phyloP scores from a whole-genome alignment of 352 stramenopile genomes.

The Pythium folliculosum region DNA sequence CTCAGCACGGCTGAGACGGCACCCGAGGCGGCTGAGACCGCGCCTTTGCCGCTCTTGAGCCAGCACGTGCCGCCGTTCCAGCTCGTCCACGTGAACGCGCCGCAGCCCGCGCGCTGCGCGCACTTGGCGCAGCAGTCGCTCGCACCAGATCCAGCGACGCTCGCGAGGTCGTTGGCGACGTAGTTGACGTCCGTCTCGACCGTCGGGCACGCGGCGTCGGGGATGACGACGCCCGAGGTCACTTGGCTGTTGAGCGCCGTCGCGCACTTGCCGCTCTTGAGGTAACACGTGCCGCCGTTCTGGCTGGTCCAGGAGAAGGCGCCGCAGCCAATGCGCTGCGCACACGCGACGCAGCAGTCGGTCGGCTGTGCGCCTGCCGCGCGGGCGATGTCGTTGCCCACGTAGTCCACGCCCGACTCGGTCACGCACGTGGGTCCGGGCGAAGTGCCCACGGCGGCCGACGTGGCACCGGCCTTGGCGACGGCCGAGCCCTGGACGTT shows the following conservation, averaged over 20 bases:
- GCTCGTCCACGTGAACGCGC: not conserved
- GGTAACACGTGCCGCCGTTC: slow-evolving; percentile 1
- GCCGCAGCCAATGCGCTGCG: not conserved
- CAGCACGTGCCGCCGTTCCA: slow-evolving; percentile 54
- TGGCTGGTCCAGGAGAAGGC: slow-evolving; percentile 13
- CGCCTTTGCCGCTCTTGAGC: slow-evolving; percentile 40
- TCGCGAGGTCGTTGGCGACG: slow-evolving; percentile 29
- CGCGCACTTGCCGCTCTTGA: slow-evolving; percentile 8
- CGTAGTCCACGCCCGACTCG: slow-evolving; percentile 13
- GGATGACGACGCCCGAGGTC: too few species aligned
- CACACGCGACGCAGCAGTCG: slow-evolving; percentile 1
- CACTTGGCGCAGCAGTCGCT: slow-evolving; percentile 23
- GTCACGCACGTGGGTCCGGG: not conserved
- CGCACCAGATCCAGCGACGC: not conserved
- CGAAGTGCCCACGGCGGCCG: slow-evolving; percentile 1
- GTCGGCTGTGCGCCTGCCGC: too few species aligned
- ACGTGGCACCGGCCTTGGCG: not conserved
- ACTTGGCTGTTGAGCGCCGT: too few species aligned
- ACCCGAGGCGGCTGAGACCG: slow-evolving; percentile 43
- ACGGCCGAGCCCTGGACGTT: slow-evolving; percentile 1
- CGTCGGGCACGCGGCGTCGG: not conserved
- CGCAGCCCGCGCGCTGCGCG: not conserved
- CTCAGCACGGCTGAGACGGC: slow-evolving; percentile 28
- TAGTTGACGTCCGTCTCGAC: slow-evolving; percentile 25
- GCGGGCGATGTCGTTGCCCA: slow-evolving; percentile 20